phyloP scores from a whole-genome alignment of 78 protist species.

The Kipferlia bialata region DNA sequence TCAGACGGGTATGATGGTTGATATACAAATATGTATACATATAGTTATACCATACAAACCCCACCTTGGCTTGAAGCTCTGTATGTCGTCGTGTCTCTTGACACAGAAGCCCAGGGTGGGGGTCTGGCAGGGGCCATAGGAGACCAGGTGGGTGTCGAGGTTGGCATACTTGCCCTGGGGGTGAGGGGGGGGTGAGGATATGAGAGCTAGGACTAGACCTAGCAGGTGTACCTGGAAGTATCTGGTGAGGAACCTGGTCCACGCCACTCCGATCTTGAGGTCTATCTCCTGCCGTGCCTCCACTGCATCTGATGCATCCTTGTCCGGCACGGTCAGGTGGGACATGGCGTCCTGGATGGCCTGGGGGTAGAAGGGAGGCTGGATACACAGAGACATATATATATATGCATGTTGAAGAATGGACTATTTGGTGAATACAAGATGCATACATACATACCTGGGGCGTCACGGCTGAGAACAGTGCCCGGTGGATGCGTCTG shows the following conservation, averaged over 20 bases:
- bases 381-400: no score
- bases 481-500: slow-evolving; percentile 20
- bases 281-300: slow-evolving; percentile 49
- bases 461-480: slow-evolving; percentile 39
- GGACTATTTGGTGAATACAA: no score
- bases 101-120: slow-evolving; percentile 48
- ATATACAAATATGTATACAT: no score
- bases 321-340: slow-evolving; percentile 28
- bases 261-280: slow-evolving; percentile 41
- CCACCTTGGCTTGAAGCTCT: slow-evolving; percentile 22
- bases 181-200: no score
- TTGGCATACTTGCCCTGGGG: background rate
- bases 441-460: no score
- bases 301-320: slow-evolving; percentile 28
- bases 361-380: no score
- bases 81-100: slow-evolving; percentile 26
- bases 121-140: slow-evolving; percentile 62
- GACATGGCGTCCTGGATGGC: slow-evolving; percentile 32
- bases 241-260: slow-evolving; percentile 45
- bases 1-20: no score
- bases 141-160: slow-evolving; percentile 4
- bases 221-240: slow-evolving; percentile 16
- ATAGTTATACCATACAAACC: background rate
- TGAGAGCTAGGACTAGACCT: no score
- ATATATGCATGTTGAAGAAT: no score